Base-by-base conservation (phyloP, 2,329 filamentous ascomycete genomes). In the Sclerotinia glacialis region DNA sequence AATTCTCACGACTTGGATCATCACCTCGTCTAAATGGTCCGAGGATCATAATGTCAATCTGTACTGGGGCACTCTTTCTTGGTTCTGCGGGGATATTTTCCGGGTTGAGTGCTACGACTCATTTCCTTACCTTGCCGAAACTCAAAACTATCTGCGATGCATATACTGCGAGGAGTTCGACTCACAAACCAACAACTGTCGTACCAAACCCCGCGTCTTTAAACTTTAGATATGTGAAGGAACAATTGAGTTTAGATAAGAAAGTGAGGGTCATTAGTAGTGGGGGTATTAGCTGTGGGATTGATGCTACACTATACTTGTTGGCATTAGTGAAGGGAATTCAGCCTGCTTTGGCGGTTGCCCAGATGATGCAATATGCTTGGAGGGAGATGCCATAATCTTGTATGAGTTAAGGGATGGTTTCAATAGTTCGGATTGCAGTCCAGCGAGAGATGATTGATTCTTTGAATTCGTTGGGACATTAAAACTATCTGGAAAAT, bases 31-130 rank as follows among this genome's bases (percentile, higher is more conserved):
- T 89, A 74, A 91, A 95, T 82, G 53, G 8, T 16, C 42, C 16
- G 18, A 90, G 92, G 72, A 93, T 91, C 59, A 82, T 95, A 74
- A 81, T 95, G 73, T 91, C 90, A 71, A 82, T 96, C 77, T 92
- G 90, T 82, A 92, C 90, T 58, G 92, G 91, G 70, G 85, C 89
- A 50, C 85, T 94, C 75, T 86, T 94, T 80, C 85, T 94, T 60
- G 92, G 89, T 68, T 82, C 90, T 75, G 84, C 88, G 74, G 91
- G 91, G 71, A 86, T 94, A 76, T 86, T 96, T 68, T 86, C 88
- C 70, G 92, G 92, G 70, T 82, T 95, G 37, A 87, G 89, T 46
- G 91, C 90, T 73, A 96, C 92, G 69, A 94, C 90, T 67, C 92
- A 95, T 78, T 88, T 90, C 68, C 90, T 95, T 78, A 87, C 83